Base-by-base conservation (phyloP, 1,139 yeast species). In the Debaryomyces nepalensis region DNA sequence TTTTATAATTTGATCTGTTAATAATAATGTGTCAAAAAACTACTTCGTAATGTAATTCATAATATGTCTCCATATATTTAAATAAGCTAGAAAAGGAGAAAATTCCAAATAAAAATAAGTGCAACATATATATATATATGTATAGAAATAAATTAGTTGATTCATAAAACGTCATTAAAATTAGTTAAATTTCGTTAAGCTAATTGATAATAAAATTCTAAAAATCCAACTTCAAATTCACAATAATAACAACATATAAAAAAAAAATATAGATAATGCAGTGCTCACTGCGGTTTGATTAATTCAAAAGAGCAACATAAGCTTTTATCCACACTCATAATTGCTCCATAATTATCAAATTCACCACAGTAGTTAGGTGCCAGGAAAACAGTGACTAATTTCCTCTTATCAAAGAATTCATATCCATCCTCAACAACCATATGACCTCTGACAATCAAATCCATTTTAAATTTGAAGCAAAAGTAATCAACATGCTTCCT, bases 371-470 rank as follows among this genome's bases (percentile, higher is more conserved):
- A 88, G 59, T 88, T 88, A 4, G 96, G 96, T 2, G 96, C 96
- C 52, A 87, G 81, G 55, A 88, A 88, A 1, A 88, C 82, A 0
- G 96, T 88, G 2, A 88, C 96, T 50, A 88, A 73, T 57, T 81
- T 83, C 52, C 90, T 75, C 57, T 79, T 81, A 46, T 85, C 84
- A 63, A 87, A 88, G 58, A 88, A 88, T 60, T 88, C 96, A 59
- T 88, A 88, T 3, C 96, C 96, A 60, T 88, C 95, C 64, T 88
- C 96, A 34, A 88, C 96, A 37, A 88, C 96, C 96, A 88, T 88
- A 62, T 88, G 96, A 11, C 95, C 96, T 53, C 96, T 71, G 23
- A 86, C 90, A 50, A 88, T 77, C 53, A 88, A 68, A 63, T 88
- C 96, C 66, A 88, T 84, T 44, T 84, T 81, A 63, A 87, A 87